phyloP scores from a whole-genome alignment of 169 alveolate species.

The Plasmodium cynomolgi region DNA sequence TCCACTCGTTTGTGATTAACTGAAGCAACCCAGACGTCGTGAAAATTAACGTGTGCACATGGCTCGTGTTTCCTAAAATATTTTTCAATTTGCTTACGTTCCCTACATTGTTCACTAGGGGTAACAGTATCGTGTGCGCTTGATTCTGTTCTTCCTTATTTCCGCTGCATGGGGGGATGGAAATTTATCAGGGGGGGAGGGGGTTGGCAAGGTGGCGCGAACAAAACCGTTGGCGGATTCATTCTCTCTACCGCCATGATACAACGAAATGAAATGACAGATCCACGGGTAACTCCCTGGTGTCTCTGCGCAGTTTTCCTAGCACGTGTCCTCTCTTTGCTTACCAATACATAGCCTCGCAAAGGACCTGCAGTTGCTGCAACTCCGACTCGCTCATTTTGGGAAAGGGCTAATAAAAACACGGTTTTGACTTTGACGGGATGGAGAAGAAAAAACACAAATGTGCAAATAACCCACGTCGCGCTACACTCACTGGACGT shows the following conservation, averaged over 20 bases:
- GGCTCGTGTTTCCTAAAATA: constrained; percentile 86
- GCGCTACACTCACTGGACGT: neutral
- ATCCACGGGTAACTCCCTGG: neutral
- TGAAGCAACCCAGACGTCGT: constrained; percentile 89
- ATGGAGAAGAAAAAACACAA: neutral
- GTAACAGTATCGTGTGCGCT: constrained; percentile 93
- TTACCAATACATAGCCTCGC: constrained; percentile 88
- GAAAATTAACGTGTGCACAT: constrained; percentile 89
- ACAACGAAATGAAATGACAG: neutral
- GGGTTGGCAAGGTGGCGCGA: neutral
- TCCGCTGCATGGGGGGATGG: constrained; percentile 80
- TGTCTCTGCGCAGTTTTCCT: neutral
- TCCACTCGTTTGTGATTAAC: constrained; percentile 89
- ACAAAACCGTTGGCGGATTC: neutral
- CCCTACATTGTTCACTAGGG: constrained; percentile 88
- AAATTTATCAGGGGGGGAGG: neutral
- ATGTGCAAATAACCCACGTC: neutral
- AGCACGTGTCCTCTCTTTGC: neutral
- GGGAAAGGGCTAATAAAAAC: neutral
- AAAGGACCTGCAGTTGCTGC: constrained; percentile 89
- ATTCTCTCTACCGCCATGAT: neutral
- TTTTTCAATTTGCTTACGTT: constrained; percentile 87
- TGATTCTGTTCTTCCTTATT: constrained; percentile 89
- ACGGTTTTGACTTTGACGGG: neutral
- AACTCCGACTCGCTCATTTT: constrained; percentile 82